Evolutionary conservation across 108 stramenopile genomes (phyloP).

Genomic region (Conticribra weissflogii): DNA sequence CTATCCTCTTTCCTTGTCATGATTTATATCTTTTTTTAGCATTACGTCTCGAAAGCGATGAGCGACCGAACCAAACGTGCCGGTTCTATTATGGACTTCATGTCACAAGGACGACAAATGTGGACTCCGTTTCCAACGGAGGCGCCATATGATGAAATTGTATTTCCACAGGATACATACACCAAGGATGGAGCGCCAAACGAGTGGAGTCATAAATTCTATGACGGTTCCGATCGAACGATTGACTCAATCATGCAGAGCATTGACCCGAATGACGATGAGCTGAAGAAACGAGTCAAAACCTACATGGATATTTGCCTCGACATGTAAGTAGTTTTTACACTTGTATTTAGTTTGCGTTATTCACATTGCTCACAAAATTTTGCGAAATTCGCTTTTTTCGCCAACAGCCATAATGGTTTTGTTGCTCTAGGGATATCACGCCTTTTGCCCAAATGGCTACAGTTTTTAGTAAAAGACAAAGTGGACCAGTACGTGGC

Average conservation of each 20-base stretch:
- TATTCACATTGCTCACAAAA: too few species aligned
- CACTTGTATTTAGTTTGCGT: too few species aligned
- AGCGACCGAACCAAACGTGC: conserved; percentile 34
- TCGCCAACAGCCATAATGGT: conserved; percentile 34
- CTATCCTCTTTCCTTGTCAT: neutral
- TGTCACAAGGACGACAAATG: conserved; percentile 39
- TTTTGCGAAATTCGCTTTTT: too few species aligned
- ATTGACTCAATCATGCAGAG: conserved; percentile 14
- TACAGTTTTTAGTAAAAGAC: conserved; percentile 36
- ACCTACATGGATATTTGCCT: conserved; percentile 35
- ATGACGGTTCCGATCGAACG: conserved; percentile 22
- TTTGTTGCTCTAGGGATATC: conserved; percentile 44
- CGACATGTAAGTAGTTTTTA: conserved; percentile 29
- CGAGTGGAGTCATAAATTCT: conserved; percentile 37
- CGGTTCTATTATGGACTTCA: conserved; percentile 49
- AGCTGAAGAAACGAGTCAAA: conserved; percentile 29
- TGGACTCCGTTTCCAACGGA: conserved; percentile 37
- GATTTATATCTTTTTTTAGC: conserved; percentile 4
- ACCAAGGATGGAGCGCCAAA: conserved; percentile 43
- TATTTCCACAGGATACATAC: conserved; percentile 31
- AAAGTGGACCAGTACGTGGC: conserved; percentile 27
- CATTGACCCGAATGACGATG: conserved; percentile 31
- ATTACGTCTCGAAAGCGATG: conserved; percentile 52
- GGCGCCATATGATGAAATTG: conserved; percentile 46
- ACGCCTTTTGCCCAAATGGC: conserved; percentile 36